phyloP scores from a whole-genome alignment of 1,284 basidiomycete genomes.

The Moesziomyces sp. region DNA sequence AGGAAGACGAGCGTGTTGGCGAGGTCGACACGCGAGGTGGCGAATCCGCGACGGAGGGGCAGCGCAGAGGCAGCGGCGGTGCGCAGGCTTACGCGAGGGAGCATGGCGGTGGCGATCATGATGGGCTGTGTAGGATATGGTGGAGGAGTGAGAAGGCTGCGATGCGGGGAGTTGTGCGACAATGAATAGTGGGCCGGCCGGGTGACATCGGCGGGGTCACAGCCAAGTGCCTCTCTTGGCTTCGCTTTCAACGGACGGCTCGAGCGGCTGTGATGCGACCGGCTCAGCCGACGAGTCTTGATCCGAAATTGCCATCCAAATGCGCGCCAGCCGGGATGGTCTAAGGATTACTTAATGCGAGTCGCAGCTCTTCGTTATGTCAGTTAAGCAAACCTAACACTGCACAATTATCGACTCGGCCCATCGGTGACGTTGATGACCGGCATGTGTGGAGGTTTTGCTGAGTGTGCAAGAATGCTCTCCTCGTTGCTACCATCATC shows the following conservation, averaged over 20 bases:
- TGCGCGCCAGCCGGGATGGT: constrained; percentile 2
- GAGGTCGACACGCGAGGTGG: constrained; percentile 55
- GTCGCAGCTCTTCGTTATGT: neutral
- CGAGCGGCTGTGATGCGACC: constrained; percentile 5
- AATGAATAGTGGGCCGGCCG: neutral
- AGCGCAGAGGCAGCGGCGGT: constrained; percentile 15
- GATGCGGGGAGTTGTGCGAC: too few relatives aligned
- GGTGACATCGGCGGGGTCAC: neutral
- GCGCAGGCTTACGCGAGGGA: constrained; percentile 33
- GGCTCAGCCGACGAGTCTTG: constrained; percentile 26
- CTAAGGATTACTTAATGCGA: constrained; percentile 28
- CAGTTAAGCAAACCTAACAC: constrained; percentile 8
- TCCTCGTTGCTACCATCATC: neutral
- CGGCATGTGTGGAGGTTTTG: too few relatives aligned
- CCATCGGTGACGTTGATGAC: constrained; percentile 10
- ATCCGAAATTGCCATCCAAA: constrained; percentile 11
- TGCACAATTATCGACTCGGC: neutral
- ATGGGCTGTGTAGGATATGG: constrained; percentile 12
- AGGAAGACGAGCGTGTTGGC: constrained; percentile 80
- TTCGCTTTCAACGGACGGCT: constrained; percentile 19
- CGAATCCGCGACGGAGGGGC: constrained; percentile 50
- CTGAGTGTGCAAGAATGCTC: constrained; percentile 6
- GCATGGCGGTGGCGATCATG: constrained; percentile 49
- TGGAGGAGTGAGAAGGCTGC: constrained; percentile 3
- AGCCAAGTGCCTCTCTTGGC: neutral